Base-by-base conservation (phyloP, 257 asterid genomes). In the Fraxinus excelsior region DNA sequence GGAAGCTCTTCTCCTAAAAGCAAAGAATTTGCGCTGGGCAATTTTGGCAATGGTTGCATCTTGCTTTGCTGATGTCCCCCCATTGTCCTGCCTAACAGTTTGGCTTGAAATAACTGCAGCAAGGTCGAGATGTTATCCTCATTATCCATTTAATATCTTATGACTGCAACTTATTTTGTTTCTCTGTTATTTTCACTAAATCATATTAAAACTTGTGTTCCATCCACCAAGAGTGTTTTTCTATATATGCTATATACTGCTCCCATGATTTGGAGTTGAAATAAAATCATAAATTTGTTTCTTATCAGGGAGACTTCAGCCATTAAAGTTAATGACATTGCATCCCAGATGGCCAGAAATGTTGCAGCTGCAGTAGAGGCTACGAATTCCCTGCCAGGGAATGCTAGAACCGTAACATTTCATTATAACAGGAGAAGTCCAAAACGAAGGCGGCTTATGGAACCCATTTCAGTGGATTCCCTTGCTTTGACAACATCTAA, bases 21-120 rank as follows among this genome's bases (percentile, higher is more conserved):
- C 99, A 69, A 93, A 96, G 89, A 90, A 96, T 87, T 84, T 96
- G 85, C 73, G 98, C 89, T 96, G 99, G 99, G 88, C 99, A 29
- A 88, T 96, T 83, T 85, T 96, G 91, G 99, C 98, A 72, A 84
- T 94, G 95, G 85, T 93, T 56, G 97, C 99, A 10, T 91, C 99
- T 51, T 93, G 99, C 88, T 96, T 96, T 87, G 88, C 96, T 31
- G 99, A 96, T 77, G 96, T 88, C 74, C 88, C 97, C 70, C 84
- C 94, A 58, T 81, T 96, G 81, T 90, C 98, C 70, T 96, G 99
- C 89, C 86, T 93, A 67, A 87, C 97, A 28, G 89, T 91, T 82
- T 96, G 99, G 99, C 92, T 96, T 82, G 99, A 96, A 86, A 93
- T 93, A 76, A 93, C 97, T 79, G 97, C 98, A 34, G 99, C 98